phyloP scores from a whole-genome alignment of 768 basidiomycete species.

The Pleurotus tuber-regium region DNA sequence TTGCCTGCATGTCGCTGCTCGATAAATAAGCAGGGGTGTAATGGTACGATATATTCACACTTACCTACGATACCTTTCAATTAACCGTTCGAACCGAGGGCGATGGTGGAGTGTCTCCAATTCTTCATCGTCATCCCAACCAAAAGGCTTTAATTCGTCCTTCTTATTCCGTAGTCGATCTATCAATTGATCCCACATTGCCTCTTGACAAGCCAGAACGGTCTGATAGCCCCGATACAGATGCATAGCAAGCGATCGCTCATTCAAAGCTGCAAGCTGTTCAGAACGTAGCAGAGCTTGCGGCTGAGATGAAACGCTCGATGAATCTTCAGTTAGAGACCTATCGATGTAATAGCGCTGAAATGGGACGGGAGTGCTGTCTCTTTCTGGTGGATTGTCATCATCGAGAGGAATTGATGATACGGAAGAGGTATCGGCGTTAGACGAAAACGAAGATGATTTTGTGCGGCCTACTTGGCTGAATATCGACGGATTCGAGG shows the following conservation, averaged over 20 bases:
- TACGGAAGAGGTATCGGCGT: constrained; percentile 17
- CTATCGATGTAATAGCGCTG: constrained; percentile 46
- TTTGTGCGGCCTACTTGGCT: constrained; percentile 9
- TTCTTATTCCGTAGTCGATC: constrained; percentile 58
- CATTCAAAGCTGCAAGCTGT: constrained; percentile 44
- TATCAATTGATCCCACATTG: constrained; percentile 75
- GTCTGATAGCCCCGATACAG: constrained; percentile 60
- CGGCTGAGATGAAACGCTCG: constrained; percentile 23
- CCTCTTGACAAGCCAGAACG: constrained; percentile 66
- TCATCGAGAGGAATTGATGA: constrained; percentile 12
- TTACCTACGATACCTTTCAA: constrained; percentile 57
- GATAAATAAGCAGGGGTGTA: constrained; percentile 1
- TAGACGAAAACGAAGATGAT: constrained; percentile 32
- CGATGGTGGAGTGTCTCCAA: constrained; percentile 54
- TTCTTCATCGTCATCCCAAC: constrained; percentile 73
- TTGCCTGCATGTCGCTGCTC: constrained; percentile 62
- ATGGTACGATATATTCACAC: constrained; percentile 15
- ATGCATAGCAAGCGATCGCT: constrained; percentile 69
- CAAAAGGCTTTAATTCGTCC: constrained; percentile 50
- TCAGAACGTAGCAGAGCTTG: constrained; percentile 37
- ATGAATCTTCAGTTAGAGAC: constrained; percentile 42
- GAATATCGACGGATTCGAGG: constrained; percentile 21
- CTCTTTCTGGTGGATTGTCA: constrained; percentile 15
- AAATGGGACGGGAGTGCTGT: constrained; percentile 21
- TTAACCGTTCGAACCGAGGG: constrained; percentile 55